phyloP scores from a whole-genome alignment of 306 rosid species.

The Adenanthera pavonina region DNA sequence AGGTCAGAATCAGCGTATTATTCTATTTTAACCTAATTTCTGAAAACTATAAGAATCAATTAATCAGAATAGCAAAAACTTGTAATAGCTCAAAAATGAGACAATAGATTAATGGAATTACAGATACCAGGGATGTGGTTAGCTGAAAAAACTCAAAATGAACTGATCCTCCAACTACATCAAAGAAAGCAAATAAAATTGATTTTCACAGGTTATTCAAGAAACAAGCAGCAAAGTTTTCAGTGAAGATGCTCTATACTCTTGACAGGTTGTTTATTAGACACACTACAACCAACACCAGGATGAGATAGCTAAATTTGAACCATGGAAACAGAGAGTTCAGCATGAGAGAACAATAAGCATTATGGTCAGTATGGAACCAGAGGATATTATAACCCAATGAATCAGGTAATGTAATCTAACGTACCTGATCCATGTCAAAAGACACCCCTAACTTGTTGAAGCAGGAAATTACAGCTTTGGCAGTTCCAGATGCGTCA shows the following conservation, averaged over 20 bases:
- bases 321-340: neutral
- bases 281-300: neutral
- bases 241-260: neutral
- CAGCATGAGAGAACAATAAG: neutral
- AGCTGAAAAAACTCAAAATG: neutral
- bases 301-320: conserved; percentile 20
- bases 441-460: conserved; percentile 75
- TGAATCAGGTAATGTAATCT: conserved; percentile 24
- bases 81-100: conserved; percentile 17
- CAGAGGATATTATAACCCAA: conserved; percentile 4
- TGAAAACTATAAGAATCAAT: neutral
- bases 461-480: conserved; percentile 92
- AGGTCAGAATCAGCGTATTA: neutral
- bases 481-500: conserved; percentile 95
- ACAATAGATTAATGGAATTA: neutral
- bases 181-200: neutral
- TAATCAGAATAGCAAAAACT: neutral
- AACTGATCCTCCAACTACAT: neutral
- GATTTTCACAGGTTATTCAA: neutral
- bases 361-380: neutral
- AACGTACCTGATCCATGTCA: conserved; percentile 74
- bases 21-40: conserved; percentile 11
- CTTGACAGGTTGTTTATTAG: neutral
- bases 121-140: conserved; percentile 6
- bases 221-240: neutral